These are phyloP conservation scores for Turritis glabra DNA, from an alignment of 345 rosid genomes.

Conservation along the genomic window DNA sequence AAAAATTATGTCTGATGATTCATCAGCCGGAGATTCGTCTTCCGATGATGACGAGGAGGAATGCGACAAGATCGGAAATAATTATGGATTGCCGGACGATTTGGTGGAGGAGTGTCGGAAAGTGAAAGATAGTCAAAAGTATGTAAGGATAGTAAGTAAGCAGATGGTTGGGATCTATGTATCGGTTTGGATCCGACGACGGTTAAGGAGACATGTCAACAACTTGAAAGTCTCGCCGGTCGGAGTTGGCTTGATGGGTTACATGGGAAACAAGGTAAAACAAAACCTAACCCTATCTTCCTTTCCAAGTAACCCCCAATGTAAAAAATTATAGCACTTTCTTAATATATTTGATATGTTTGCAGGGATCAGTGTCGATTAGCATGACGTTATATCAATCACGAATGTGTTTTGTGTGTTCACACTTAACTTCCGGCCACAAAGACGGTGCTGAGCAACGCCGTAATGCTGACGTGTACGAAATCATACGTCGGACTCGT, in stretches of 20 bases:
- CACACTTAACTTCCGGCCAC: slow-evolving; percentile 98
- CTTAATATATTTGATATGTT: not conserved
- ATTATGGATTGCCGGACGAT: slow-evolving; percentile 32
- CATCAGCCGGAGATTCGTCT: slow-evolving; percentile 27
- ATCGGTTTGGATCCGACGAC: slow-evolving; percentile 87
- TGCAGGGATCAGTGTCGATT: slow-evolving; percentile 96
- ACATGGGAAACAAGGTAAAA: slow-evolving; percentile 97
- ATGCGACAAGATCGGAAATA: slow-evolving; percentile 25
- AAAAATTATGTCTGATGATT: slow-evolving; percentile 40
- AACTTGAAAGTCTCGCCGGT: slow-evolving; percentile 91
- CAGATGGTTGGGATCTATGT: slow-evolving; percentile 98
- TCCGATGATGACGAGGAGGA: slow-evolving; percentile 33
- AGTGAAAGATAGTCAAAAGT: slow-evolving; percentile 46
- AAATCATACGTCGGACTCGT: slow-evolving; percentile 75
- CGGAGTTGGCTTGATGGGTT: slow-evolving; percentile 99
- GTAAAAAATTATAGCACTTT: not conserved
- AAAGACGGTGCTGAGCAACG: slow-evolving; percentile 86
- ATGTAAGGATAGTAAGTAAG: slow-evolving; percentile 89
- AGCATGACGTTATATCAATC: slow-evolving; percentile 96
- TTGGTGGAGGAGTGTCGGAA: slow-evolving; percentile 39
- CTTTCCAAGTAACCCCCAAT: slow-evolving; percentile 1
- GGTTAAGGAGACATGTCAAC: slow-evolving; percentile 85
- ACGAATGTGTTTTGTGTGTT: slow-evolving; percentile 91
- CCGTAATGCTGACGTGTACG: slow-evolving; percentile 87
- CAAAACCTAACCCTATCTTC: slow-evolving; percentile 17